Base-by-base conservation (phyloP, 2,329 filamentous ascomycete species). In the Dactylellina haptotyla region DNA sequence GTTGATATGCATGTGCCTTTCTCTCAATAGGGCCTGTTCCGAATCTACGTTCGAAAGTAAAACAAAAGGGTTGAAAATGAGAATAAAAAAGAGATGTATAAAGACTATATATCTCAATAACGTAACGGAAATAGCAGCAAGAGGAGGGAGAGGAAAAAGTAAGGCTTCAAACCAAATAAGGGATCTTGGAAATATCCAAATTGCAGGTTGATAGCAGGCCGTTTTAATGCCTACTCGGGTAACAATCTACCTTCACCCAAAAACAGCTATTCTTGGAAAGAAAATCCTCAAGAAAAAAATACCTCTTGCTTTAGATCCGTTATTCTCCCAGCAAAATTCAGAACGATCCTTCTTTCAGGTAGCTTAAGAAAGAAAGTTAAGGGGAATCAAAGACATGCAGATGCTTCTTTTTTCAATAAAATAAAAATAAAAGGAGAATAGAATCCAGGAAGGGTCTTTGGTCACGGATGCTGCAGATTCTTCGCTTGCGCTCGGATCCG, bases 401-500 rank as follows among this genome's bases (percentile, higher is more conserved):
- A 48, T 23, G 2, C 12, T 25, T 37, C 20, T 28, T 32, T 18
- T 46, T 28, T 26, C 12, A 28, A 37, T 32, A 64, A 54, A 63
- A 43, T 45, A 41, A 32, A 41, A 18, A 59, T 10, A 14, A 34
- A 16, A 6, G n/a, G 12, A 34, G 1, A 48, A n/a, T 14, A 48
- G 32, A 39, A 43, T n/a, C n/a, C n/a, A n/a, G n/a, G n/a, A 64
- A 39, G 41, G 62, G 30, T 32, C 46, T 45, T 30, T 30, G 34
- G 48, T 64, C 59, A 59, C 30, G 28, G 50, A 8, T 45, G 37
- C 37, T 62, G 64, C 64, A 69, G 64, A 41, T 12, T 25, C 20
- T 34, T 72, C 67, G 58, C 58, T 64, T 72, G 67, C 45, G 59
- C 67, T 72, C 67, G 67, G 67, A 72, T 72, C 58, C 53, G 67